Base-by-base conservation (phyloP, 169 alveolate species). In the Plasmodium inui region DNA sequence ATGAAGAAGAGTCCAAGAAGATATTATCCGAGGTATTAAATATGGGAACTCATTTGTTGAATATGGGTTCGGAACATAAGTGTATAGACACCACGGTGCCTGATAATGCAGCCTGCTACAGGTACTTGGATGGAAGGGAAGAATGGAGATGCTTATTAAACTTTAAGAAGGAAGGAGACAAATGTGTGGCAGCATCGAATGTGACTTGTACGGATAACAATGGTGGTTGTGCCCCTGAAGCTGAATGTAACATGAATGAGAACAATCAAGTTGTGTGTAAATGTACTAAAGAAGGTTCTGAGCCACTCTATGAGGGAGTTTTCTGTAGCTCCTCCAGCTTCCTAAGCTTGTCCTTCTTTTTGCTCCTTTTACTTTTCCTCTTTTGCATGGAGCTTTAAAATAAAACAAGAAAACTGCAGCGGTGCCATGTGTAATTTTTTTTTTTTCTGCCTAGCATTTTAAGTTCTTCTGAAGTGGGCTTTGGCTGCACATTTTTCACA, bases 271-370 rank as follows among this genome's bases (percentile, higher is more conserved):
- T 86, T 32, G 46, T 22, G 3, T 86, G 93, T 86, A 39, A 39
- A 19, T 86, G 93, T 86, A 53, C n/a, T 28, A 44, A 26, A 14
- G 79, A 34, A 19, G 28, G 41, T 19, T 74, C 92, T 46, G 30
- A 74, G 19, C 73, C 93, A 46, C 34, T 74, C 5, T 76, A 17
- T 8, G 55, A 34, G 8, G 93, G 93, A 50, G 73, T 86, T 46
- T 86, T 86, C 93, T 86, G 93, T 78, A 55, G 93, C 44, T 86
- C 93, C 32, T 86, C 93, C 14, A 74, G 83, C 22, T 86, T 74
- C 85, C 32, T 86, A 30, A 50, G 93, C 12, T 50, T 86, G 26
- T 86, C 93, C 39, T 53, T 86, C 32, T 76, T 86, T 41, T 74
- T 86, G 28, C 32, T 55, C 19, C 22, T 76, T 22, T 39, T 53